Evolutionary conservation across 371 early-diverging fungal genomes (phyloP).

Genomic region (Lichtheimia ramosa): DNA sequence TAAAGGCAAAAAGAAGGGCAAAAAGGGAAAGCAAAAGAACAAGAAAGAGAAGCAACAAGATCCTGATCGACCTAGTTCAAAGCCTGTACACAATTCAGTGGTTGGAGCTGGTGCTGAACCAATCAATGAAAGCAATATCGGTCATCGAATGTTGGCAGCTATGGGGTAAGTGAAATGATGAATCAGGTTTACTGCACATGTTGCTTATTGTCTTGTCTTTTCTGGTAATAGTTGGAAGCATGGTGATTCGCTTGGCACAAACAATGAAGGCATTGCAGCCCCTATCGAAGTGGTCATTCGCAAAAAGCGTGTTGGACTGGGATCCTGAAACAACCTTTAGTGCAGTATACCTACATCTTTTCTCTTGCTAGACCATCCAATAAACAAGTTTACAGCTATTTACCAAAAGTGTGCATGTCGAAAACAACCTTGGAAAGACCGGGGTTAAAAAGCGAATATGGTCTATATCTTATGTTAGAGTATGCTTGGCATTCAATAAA

Average conservation of each 20-base stretch:
- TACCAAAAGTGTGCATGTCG: too few species aligned
- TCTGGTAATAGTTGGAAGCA: conserved; percentile 66
- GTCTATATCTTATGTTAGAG: too few species aligned
- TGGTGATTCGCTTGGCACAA: conserved; percentile 81
- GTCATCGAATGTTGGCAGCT: conserved; percentile 78
- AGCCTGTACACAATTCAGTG: conserved; percentile 30
- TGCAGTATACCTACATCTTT: too few species aligned
- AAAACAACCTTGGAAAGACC: too few species aligned
- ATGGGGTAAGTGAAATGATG: conserved; percentile 68
- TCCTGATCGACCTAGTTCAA: neutral
- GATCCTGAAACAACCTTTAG: conserved; percentile 42
- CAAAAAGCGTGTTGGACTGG: conserved; percentile 74
- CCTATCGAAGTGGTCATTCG: conserved; percentile 88
- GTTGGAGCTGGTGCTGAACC: conserved; percentile 70
- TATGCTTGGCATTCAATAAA: too few species aligned
- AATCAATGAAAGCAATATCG: conserved; percentile 69
- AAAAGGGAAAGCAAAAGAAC: conserved; percentile 8
- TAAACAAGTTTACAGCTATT: too few species aligned
- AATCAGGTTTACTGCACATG: neutral
- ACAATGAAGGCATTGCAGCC: conserved; percentile 75
- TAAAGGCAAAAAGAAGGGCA: conserved; percentile 8
- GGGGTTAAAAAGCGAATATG: too few species aligned
- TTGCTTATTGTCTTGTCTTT: neutral
- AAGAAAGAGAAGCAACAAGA: neutral
- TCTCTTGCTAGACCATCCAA: too few species aligned